Base-by-base conservation (phyloP, 2,329 filamentous ascomycete species). In the Diplodia mutila region DNA sequence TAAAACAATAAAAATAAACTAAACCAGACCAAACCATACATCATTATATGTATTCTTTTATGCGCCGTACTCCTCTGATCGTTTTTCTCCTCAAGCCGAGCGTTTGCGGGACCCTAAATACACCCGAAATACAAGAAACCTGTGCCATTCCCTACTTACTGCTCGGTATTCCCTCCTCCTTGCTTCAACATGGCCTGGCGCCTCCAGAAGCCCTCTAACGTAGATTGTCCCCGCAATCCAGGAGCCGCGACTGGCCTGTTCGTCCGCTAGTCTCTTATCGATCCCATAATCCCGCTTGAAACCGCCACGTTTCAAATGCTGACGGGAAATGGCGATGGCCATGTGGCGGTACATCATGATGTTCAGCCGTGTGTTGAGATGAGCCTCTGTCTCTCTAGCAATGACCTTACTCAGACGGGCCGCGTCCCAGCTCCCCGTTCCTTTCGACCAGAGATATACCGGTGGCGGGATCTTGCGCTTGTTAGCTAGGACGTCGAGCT, bases 71-170 rank as follows among this genome's bases (percentile, higher is more conserved):
- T n/a, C n/a, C n/a, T n/a, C n/a, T n/a, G n/a, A n/a, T n/a, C n/a
- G n/a, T n/a, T n/a, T n/a, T 16, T 16, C 12, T 18, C 37, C 37
- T 39, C 37, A 27, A 25, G 23, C 25, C 23, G 49, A 29, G n/a
- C 49, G 8, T 52, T 52, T 52, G 11, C 23, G 49, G 11, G 49
- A n/a, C 6, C 23, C 23, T 12, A 52, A 27, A 14, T 52, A 52
- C 4, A 52, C 9, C 5, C 49, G 49, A 27, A 52, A 52, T 4
- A 4, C 49, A 25, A 52, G 49, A 25, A 52, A 52, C 4, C 49
- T 52, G 52, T 74, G 67, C 72, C 42, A 72, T 68, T 72, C 69
- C n/a, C 29, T 69, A 65, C 71, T 73, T 12, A 37, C 65, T 18
- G 18, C 59, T 12, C 57, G 37, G 67, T 72, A 74, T 66, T 65